phyloP scores from a whole-genome alignment of 148 eudicot genomes.

The Arbutus unedo region DNA sequence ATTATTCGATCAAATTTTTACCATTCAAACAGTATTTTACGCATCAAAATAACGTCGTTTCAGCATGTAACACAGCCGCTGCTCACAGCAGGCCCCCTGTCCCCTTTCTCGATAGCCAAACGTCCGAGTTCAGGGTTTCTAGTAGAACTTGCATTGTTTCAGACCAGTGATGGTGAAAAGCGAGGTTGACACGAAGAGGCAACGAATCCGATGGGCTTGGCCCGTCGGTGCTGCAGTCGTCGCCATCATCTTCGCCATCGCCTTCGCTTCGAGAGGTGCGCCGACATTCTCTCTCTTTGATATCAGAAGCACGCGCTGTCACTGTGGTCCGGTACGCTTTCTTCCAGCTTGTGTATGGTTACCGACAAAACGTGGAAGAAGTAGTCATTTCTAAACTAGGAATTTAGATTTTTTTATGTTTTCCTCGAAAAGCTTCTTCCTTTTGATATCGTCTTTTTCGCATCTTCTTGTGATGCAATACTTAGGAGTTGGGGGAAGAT shows the following conservation, averaged over 20 bases:
- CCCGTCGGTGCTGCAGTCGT: background rate
- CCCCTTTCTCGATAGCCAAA: background rate
- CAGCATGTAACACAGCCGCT: too few relatives aligned
- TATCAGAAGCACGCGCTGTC: background rate
- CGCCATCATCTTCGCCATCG: conserved; percentile 7
- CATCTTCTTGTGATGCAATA: background rate
- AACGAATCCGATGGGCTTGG: conserved; percentile 10
- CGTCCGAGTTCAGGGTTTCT: background rate
- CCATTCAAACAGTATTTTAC: too few relatives aligned
- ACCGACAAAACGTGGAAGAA: background rate
- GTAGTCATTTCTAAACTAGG: background rate
- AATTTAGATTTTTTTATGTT: background rate
- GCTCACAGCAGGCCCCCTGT: too few relatives aligned
- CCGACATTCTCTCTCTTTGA: background rate
- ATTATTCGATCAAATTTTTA: too few relatives aligned
- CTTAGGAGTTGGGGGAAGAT: background rate
- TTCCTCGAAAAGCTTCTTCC: background rate
- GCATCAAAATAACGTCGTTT: too few relatives aligned
- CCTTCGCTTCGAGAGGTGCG: background rate
- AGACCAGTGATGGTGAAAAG: background rate
- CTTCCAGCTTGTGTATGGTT: background rate
- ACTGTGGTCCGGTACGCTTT: conserved; percentile 10
- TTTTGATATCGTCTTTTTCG: background rate
- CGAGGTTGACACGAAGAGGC: background rate
- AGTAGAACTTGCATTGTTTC: background rate